Evolutionary conservation across 352 stramenopile genomes (phyloP), one percentile per base, ranked within the genome.

Genomic region (Phytophthora litchii): DNA sequence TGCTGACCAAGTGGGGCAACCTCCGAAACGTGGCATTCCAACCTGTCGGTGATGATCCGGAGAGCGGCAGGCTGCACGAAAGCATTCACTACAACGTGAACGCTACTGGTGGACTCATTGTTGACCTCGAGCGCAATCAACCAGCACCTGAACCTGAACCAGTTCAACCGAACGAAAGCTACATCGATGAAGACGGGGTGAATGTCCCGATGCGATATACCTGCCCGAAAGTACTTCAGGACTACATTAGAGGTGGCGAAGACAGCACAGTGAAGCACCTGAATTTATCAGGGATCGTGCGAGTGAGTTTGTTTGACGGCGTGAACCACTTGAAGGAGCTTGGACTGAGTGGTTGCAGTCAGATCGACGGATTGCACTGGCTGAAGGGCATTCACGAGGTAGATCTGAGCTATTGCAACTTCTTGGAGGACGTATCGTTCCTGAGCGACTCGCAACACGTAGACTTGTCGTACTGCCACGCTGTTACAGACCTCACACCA

Each of bases 381-480:
- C 44, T 91, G 36, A 31, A 45, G 0, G 71, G 70, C 16, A 72
- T 88, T 44, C 40, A 19, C 0, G 72, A 83, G 32, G 67, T 91
- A 2, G 79, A 91, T 41, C 32, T 91, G 40, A 86, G 72, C 38
- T 91, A 91, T 54, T 91, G 82, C 54, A 79, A 69, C 47, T 73
- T 80, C 29, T 50, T 91, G n/a, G 53, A 59, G 11, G 70, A 87
- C 59, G 42, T 89, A 4, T 60, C 58, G 19, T 88, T 77, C 52
- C 62, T 91, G 11, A 40, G 47, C 14, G 23, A 54, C 6, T 67
- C 75, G 9, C 51, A 70, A 43, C 62, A 67, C 32, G 77, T 89
- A 7, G 77, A 89, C 37, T 63, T 91, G 14, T 88, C 77, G 13
- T 91, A 91, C 56, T 91, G 82, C 54, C 82, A 91, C 64, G 61